Evolutionary conservation across 2,329 filamentous ascomycete genomes (phyloP).

Genomic region (Gremmenia infestans): DNA sequence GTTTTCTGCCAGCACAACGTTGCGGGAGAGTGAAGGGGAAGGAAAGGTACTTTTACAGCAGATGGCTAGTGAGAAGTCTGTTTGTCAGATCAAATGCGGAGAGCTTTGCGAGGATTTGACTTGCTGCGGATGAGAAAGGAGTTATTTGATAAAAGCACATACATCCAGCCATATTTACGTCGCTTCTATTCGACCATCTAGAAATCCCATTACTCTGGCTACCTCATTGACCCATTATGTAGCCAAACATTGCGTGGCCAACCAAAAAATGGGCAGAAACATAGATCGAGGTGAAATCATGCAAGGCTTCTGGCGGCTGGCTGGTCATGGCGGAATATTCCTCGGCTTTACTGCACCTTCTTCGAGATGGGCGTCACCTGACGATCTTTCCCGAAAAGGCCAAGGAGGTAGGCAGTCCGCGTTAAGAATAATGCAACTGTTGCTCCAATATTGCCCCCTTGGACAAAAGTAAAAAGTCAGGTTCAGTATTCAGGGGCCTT

Average conservation of each 20-base stretch:
- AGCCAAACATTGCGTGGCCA: too few relatives aligned
- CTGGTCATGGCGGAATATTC: too few relatives aligned
- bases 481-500: too few relatives aligned
- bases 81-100: background rate
- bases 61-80: background rate
- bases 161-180: background rate
- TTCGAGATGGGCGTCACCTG: background rate
- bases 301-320: too few relatives aligned
- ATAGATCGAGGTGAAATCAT: too few relatives aligned
- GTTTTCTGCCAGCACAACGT: constrained; percentile 21
- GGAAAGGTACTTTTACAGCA: background rate
- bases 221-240: too few relatives aligned
- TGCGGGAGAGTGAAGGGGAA: background rate
- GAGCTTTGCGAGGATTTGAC: background rate
- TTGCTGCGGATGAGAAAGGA: background rate
- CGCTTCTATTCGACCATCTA: too few relatives aligned
- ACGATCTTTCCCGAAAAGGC: constrained; percentile 50
- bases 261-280: too few relatives aligned
- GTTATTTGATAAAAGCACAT: background rate
- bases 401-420: constrained; percentile 53
- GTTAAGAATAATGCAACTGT: constrained; percentile 58
- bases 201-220: too few relatives aligned
- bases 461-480: too few relatives aligned
- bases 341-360: constrained; percentile 5
- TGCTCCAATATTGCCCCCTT: constrained; percentile 59